Base-by-base conservation (phyloP, 148 eudicot species). In the Vaccinium vitisidaea region DNA sequence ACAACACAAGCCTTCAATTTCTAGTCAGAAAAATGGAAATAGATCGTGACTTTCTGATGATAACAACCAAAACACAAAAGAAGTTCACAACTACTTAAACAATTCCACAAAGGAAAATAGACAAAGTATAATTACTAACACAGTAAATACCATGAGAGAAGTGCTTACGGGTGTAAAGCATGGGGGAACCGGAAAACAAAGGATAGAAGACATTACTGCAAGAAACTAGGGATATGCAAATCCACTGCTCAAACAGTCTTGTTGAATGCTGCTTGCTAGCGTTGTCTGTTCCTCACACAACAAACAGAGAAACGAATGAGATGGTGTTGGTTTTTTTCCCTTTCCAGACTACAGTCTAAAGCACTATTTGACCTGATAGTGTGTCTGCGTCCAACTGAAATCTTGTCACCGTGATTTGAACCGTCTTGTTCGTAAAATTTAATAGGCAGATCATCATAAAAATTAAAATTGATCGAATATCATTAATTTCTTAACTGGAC, bases 131-230 rank as follows among this genome's bases (percentile, higher is more conserved):
- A 25, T 23, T 16, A 8, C 8, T 19, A 61, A 36, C n/a, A 73
- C 25, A 21, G 27, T 13, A 43, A 43, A 48, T 8, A 75, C 55
- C 11, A 50, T 27, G 55, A 77, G n/a, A 23, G 15, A 77, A 1
- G 14, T 2, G 36, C 58, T 53, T 79, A 79, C 81, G 12, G 32
- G 43, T 54, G 65, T 23, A 54, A 5, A 30, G 19, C 8, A 23
- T 15, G 65, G 48, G 48, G 39, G 39, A 36, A 36, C 39, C 39
- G 81, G 21, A 3, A 39, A 79, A 79, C n/a, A 79, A 1, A 79
- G 81, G 9, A 79, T 19, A 9, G 39, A 79, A 79, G 63, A 79
- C 81, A 79, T 79, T 2, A 6, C 81, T n/a, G 70, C 70, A 63
- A 63, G 30, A 63, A 63, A 52, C 25, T 61, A 23, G 6, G 67